Evolutionary conservation across 768 basidiomycete species (phyloP).

Genomic region (Trametes meyenii): DNA sequence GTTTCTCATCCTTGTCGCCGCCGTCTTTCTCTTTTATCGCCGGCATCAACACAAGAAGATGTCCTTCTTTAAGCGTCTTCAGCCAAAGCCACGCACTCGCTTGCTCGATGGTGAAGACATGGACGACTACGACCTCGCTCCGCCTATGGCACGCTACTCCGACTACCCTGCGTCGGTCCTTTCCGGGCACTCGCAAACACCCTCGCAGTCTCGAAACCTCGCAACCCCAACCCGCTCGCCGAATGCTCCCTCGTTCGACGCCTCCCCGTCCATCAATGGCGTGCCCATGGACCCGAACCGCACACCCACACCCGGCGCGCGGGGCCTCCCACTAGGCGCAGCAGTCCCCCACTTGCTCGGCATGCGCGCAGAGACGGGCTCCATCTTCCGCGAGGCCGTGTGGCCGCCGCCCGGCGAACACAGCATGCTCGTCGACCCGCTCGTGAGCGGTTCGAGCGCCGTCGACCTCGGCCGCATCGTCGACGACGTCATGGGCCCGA

Average conservation of each 20-base stretch:
- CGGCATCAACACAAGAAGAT: constrained; percentile 33
- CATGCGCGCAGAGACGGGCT: constrained; percentile 34
- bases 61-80: constrained; percentile 29
- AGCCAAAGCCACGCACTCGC: constrained; percentile 27
- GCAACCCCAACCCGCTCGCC: constrained; percentile 11
- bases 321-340: constrained; percentile 6
- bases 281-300: constrained; percentile 18
- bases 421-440: constrained; percentile 34
- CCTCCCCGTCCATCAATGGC: constrained; percentile 15
- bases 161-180: constrained; percentile 29
- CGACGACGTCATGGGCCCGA: constrained; percentile 35
- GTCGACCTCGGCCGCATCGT: constrained; percentile 34
- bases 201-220: neutral
- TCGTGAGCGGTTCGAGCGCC: constrained; percentile 25
- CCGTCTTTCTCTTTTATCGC: constrained; percentile 35
- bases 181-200: constrained; percentile 11
- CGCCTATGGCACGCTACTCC: constrained; percentile 27
- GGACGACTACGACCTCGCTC: constrained; percentile 31
- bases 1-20: constrained; percentile 30
- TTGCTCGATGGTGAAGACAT: constrained; percentile 35
- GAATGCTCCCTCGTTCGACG: constrained; percentile 13
- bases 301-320: constrained; percentile 8
- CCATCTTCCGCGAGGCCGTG: constrained; percentile 35
- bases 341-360: constrained; percentile 28
- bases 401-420: constrained; percentile 33